phyloP scores from a whole-genome alignment of 129 eudicot genomes.

The Escallonia rubra region DNA sequence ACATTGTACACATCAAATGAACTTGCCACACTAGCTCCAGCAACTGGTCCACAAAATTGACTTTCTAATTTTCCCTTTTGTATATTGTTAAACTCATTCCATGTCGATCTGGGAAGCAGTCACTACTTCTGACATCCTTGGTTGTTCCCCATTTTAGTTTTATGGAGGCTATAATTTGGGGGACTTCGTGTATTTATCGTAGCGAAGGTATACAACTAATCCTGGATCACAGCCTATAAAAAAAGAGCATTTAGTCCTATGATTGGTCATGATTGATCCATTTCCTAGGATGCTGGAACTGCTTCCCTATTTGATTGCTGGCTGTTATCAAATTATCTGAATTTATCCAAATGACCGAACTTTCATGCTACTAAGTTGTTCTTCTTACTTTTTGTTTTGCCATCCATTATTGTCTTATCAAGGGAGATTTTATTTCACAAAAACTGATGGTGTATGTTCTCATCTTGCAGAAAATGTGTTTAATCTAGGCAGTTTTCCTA shows the following conservation, averaged over 20 bases:
- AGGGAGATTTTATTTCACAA: neutral
- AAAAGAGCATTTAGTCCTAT: neutral
- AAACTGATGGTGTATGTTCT: constrained; percentile 16
- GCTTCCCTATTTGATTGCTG: neutral
- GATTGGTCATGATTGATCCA: neutral
- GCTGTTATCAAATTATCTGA: neutral
- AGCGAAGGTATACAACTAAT: neutral
- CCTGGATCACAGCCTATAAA: neutral
- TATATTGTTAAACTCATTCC: no score
- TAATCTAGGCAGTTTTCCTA: constrained; percentile 78
- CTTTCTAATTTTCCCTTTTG: no score
- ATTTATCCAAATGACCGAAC: neutral
- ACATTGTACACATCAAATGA: no score
- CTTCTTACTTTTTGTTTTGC: neutral
- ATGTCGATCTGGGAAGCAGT: no score
- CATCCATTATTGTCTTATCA: constrained; percentile 3
- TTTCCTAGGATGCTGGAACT: neutral
- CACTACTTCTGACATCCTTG: no score
- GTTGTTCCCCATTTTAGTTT: no score
- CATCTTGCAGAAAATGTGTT: constrained; percentile 86
- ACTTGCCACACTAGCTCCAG: no score
- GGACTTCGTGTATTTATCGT: neutral
- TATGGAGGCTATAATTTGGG: neutral
- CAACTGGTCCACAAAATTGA: no score
- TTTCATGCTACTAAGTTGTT: neutral